Evolutionary conservation across 2,329 filamentous ascomycete species (phyloP).

Genomic region (Thelonectria olida): DNA sequence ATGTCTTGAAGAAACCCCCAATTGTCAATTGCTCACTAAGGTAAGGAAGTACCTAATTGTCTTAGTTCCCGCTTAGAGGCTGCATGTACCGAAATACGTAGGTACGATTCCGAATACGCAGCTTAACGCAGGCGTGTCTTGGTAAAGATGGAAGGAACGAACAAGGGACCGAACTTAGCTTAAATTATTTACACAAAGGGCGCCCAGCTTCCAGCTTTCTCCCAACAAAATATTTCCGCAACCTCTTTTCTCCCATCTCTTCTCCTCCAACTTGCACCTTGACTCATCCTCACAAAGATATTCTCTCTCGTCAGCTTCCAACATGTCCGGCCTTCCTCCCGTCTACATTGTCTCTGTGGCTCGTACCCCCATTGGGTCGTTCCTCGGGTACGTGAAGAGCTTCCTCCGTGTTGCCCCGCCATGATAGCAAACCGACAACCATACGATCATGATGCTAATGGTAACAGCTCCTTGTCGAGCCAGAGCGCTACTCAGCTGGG

Average conservation of each 20-base stretch:
- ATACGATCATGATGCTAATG: conserved; percentile 28
- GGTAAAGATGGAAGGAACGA: neutral
- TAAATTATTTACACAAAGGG: conserved; percentile 8
- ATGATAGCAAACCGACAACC: conserved; percentile 1
- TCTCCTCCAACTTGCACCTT: conserved; percentile 12
- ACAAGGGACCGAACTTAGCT: conserved; percentile 8
- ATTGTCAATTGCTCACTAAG: neutral
- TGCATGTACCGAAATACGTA: neutral
- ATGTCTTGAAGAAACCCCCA: neutral
- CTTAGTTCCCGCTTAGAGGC: neutral
- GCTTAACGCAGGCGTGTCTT: neutral
- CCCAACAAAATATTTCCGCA: conserved; percentile 27
- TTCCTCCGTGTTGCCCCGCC: neutral
- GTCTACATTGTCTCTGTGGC: conserved; percentile 96
- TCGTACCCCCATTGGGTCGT: conserved; percentile 91
- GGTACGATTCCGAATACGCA: conserved; percentile 6
- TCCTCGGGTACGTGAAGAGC: conserved; percentile 76
- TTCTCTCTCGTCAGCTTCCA: conserved; percentile 41
- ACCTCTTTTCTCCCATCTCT: conserved; percentile 1
- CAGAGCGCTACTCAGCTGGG: conserved; percentile 88
- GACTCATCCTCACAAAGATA: conserved; percentile 14
- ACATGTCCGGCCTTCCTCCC: conserved; percentile 81
- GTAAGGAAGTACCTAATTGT: neutral
- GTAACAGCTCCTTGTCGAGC: conserved; percentile 82
- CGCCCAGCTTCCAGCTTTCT: conserved; percentile 1